phyloP scores from a whole-genome alignment of 371 early-diverging fungal species.

The Funneliformis caledonium region DNA sequence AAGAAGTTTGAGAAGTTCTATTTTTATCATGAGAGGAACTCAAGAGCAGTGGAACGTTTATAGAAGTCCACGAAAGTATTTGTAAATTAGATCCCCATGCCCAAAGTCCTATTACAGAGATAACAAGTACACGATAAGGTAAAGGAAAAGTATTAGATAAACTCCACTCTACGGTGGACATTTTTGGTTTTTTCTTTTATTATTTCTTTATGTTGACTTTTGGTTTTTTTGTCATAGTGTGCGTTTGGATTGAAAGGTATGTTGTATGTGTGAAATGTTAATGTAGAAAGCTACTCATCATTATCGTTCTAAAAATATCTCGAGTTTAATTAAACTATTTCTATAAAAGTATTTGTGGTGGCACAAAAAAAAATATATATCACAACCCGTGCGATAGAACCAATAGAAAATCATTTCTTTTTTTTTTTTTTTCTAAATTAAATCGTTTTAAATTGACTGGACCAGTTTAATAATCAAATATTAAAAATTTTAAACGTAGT shows the following conservation, averaged over 20 bases:
- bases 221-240: too few relatives aligned
- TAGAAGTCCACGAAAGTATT: slow-evolving; percentile 59
- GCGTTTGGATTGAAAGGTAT: not conserved
- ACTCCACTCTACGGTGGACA: slow-evolving; percentile 5
- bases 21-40: slow-evolving; percentile 51
- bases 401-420: too few relatives aligned
- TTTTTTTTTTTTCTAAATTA: too few relatives aligned
- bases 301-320: not conserved
- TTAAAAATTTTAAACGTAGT: too few relatives aligned
- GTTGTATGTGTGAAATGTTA: not conserved
- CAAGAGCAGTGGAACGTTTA: slow-evolving; percentile 59
- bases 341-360: not conserved
- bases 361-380: not conserved
- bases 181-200: not conserved
- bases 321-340: not conserved
- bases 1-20: slow-evolving; percentile 36
- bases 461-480: too few relatives aligned
- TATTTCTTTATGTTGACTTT: not conserved
- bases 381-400: too few relatives aligned
- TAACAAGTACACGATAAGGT: slow-evolving; percentile 70
- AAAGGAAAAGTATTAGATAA: slow-evolving; percentile 52
- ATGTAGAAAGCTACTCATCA: too few relatives aligned
- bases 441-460: too few relatives aligned
- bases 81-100: slow-evolving; percentile 79
- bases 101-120: slow-evolving; percentile 76